phyloP scores from a whole-genome alignment of 75 land plant genomes.

The Pinus tabuliformis region DNA sequence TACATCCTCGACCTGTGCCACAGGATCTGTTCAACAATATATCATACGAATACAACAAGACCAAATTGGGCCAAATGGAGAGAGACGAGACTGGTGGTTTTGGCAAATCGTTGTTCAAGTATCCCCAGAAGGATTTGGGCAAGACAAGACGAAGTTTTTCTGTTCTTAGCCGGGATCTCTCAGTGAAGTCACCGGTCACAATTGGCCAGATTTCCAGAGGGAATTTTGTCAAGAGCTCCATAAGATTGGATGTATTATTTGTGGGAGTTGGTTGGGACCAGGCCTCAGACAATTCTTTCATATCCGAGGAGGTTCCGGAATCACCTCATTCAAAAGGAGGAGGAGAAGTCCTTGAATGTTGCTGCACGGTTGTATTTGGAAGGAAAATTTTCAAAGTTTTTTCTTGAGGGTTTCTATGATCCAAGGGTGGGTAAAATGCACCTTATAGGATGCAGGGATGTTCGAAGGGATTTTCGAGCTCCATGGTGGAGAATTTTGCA shows the following conservation, averaged over 20 bases:
- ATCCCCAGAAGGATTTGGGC: too few species aligned
- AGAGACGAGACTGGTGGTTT: too few species aligned
- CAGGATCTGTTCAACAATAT: too few species aligned
- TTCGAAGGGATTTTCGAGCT: conserved; percentile 6
- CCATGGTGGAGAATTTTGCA: conserved; percentile 27
- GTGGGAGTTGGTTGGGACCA: conserved; percentile 44
- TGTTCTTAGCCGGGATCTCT: conserved; percentile 48
- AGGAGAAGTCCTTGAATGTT: conserved; percentile 40
- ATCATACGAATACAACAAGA: too few species aligned
- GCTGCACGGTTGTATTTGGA: conserved; percentile 43
- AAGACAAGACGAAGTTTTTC: conserved; percentile 14
- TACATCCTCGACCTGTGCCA: too few species aligned
- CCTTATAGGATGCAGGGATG: conserved; percentile 63
- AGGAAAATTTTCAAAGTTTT: conserved; percentile 30
- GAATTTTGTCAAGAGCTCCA: conserved; percentile 4
- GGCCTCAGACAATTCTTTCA: background rate
- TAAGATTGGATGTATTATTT: conserved; percentile 33
- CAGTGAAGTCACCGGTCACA: conserved; percentile 23
- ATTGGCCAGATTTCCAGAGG: conserved; percentile 15
- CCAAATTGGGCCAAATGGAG: too few species aligned
- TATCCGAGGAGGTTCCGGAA: background rate
- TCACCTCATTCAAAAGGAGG: conserved; percentile 17
- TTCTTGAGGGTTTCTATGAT: conserved; percentile 69
- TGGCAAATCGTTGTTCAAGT: too few species aligned
- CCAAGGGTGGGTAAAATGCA: conserved; percentile 55